Conservation (phyloP, 768 basidiomycete species). For the Podaxis mareebaensis region DNA sequence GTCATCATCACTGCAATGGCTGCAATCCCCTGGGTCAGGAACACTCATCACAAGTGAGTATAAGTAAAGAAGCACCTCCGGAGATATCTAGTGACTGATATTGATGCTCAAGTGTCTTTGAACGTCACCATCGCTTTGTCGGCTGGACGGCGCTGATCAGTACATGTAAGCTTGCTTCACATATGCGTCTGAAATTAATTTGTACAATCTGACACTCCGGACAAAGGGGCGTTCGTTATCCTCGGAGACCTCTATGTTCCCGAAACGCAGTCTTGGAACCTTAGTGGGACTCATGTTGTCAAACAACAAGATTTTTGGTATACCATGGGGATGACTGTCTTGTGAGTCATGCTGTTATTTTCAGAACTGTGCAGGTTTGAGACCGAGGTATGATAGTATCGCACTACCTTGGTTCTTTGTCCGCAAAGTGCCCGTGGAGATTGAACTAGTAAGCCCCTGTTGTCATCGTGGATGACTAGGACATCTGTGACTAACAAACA, state of each 20-base stretch:
- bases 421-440: slow-evolving; percentile 69
- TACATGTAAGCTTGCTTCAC: slow-evolving; percentile 38
- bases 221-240: slow-evolving; percentile 63
- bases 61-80: neutral
- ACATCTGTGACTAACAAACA: slow-evolving; percentile 16
- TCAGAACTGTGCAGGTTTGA: slow-evolving; percentile 15
- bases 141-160: slow-evolving; percentile 67
- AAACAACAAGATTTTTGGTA: slow-evolving; percentile 81
- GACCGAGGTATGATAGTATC: slow-evolving; percentile 43
- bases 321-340: slow-evolving; percentile 67
- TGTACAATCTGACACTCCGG: slow-evolving; percentile 2
- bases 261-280: slow-evolving; percentile 55
- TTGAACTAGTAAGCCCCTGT: slow-evolving; percentile 62
- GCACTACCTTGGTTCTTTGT: slow-evolving; percentile 76
- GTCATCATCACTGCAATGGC: slow-evolving; percentile 61
- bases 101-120: slow-evolving; percentile 57
- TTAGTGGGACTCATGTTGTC: slow-evolving; percentile 52
- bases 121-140: slow-evolving; percentile 77
- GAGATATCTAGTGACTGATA: neutral
- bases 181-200: neutral
- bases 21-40: slow-evolving; percentile 79
- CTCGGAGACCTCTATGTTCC: slow-evolving; percentile 64
- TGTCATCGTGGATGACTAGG: neutral
- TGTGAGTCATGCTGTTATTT: slow-evolving; percentile 43
- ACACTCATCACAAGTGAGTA: slow-evolving; percentile 76